Evolutionary conservation across 1,284 basidiomycete species (phyloP), one percentile per base, ranked within the genome.

Genomic region (Cutaneotrichosporon sp.): DNA sequence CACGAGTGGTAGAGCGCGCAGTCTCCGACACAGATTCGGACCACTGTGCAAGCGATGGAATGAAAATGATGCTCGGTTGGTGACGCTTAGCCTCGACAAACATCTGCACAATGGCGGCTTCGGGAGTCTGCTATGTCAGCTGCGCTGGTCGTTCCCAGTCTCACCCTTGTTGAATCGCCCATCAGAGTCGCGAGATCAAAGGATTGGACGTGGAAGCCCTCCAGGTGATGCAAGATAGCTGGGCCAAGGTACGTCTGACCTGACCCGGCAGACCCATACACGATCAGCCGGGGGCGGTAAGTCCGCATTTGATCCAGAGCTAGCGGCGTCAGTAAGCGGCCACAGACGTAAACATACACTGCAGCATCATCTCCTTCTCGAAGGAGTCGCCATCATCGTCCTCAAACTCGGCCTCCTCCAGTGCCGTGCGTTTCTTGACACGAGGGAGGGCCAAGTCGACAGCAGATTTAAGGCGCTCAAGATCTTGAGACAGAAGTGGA

Each of bases 31-130:
- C 81, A 1, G 90, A 84, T 2, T 84, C 78, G 49, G 87, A 87
- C 93, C 94, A 98, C 7, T 87, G 83, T 1, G 84, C 71, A 1
- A 98, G 79, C 0, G 90, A 88, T 0, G 94, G 96, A 42, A 98
- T 90, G 74, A 92, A 98, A 45, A 98, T 81, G 37, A 98, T 85
- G 0, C 91, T 93, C 0, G 96, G 96, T 65, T 97, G 93, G 70
- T 97, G 90, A 26, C 96, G 84, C 71, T 97, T 97, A 0, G 96
- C 96, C 72, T 99, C 96, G 17, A 93, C 82, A 65, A 98, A 97
- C n/a, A 97, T 80, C 64, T 97, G 94, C 2, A 97, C 90, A 51
- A 97, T 85, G 3, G 88, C 85, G 1, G 94, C 88, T 75, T 99
- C 96, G 3, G 85, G 78, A 4, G 91, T 91, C 88, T 92, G 59